A percentile compares a stretch with the other conserved stretches of the same genome.
Evolutionary conservation across 129 eudicot genomes (phyloP).

Genomic region (Kitagawia praeruptora): DNA sequence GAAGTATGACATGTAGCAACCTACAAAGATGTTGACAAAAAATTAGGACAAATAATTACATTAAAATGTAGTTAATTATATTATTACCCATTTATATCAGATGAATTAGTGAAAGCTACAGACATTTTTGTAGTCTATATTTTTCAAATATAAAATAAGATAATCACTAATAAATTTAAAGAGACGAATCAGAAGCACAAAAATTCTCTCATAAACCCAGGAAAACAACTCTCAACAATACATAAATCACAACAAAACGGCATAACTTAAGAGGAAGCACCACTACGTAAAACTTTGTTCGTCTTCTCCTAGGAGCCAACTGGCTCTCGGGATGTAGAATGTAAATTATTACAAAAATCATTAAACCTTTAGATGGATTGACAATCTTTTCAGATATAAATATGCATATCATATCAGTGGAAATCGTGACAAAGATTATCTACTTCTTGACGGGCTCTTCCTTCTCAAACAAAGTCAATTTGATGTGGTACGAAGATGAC

Average conservation of each 20-base stretch:
- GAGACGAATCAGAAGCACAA: slow-evolving; percentile 8
- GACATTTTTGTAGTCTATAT: not conserved
- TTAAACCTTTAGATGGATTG: not conserved
- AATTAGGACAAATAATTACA: too few species aligned
- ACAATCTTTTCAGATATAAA: not conserved
- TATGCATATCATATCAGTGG: not conserved
- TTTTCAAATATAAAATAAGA: not conserved
- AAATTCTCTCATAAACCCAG: slow-evolving; percentile 4
- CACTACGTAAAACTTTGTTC: slow-evolving; percentile 22
- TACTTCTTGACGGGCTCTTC: slow-evolving; percentile 52
- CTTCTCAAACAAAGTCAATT: slow-evolving; percentile 38
- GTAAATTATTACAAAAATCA: not conserved
- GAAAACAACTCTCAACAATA: slow-evolving; percentile 10
- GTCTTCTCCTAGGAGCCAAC: slow-evolving; percentile 33
- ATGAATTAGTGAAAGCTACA: too few species aligned
- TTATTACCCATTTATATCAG: too few species aligned
- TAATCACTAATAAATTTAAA: slow-evolving; percentile 3
- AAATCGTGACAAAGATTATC: slow-evolving; percentile 14
- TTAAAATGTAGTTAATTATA: too few species aligned
- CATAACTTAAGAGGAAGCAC: slow-evolving; percentile 19
- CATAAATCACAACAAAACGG: not conserved
- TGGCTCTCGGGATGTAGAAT: slow-evolving; percentile 35
- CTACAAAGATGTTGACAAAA: too few species aligned
- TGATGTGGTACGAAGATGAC: slow-evolving; percentile 49
- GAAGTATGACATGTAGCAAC: too few species aligned